These are phyloP conservation scores for Polytolypa hystricis DNA, from an alignment of 2,329 filamentous ascomycete genomes.

Conservation along the genomic window DNA sequence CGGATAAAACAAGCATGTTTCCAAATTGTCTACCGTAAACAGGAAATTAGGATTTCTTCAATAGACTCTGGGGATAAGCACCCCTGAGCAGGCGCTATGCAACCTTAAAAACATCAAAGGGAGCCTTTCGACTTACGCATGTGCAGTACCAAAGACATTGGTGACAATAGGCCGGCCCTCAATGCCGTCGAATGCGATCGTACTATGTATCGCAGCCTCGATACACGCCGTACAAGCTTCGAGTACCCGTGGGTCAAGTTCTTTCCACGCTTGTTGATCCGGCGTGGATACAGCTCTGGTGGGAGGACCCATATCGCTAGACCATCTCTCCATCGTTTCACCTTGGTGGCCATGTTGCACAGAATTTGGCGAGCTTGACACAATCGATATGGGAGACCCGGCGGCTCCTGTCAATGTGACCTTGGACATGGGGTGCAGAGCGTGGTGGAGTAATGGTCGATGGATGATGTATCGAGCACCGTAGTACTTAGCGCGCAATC, in stretches of 20 bases:
- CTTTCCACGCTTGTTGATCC: slow-evolving; percentile 17
- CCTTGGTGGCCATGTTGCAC: slow-evolving; percentile 19
- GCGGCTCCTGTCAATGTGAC: slow-evolving; percentile 14
- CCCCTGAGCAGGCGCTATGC: too few species aligned
- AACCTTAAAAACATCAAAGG: too few species aligned
- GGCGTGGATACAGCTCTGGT: slow-evolving; percentile 14
- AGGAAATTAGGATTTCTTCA: slow-evolving; percentile 1
- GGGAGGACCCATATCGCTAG: slow-evolving; percentile 26
- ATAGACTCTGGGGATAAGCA: not conserved
- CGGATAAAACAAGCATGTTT: slow-evolving; percentile 82
- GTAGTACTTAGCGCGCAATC: slow-evolving; percentile 88
- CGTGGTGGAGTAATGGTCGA: slow-evolving; percentile 59
- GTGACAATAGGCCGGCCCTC: slow-evolving; percentile 66
- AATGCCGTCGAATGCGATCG: slow-evolving; percentile 62
- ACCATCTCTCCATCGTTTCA: slow-evolving; percentile 20
- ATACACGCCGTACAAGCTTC: slow-evolving; percentile 52
- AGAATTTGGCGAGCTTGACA: slow-evolving; percentile 25
- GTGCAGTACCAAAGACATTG: slow-evolving; percentile 91
- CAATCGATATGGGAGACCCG: slow-evolving; percentile 24
- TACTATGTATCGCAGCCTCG: slow-evolving; percentile 70
- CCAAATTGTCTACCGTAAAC: slow-evolving; percentile 70
- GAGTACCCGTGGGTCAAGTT: slow-evolving; percentile 39
- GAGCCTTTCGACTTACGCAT: slow-evolving; percentile 63
- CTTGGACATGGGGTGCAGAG: slow-evolving; percentile 39
- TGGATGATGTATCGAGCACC: slow-evolving; percentile 84